Base-by-base conservation (phyloP, 139 green algal genomes). In the Haematococcus sp. region DNA sequence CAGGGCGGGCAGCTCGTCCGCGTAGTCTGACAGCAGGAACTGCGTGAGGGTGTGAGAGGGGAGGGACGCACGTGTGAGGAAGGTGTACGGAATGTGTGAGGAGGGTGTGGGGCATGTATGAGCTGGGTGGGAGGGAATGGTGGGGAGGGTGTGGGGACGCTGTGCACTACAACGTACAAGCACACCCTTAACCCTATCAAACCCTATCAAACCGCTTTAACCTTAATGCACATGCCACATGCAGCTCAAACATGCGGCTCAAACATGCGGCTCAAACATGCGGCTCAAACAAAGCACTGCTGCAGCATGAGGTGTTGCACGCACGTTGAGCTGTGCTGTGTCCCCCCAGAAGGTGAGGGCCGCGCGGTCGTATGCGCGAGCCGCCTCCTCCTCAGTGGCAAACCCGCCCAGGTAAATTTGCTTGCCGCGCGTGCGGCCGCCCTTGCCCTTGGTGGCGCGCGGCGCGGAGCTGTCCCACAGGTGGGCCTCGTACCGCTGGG, bases 331-430 rank as follows among this genome's bases (percentile, higher is more conserved):
- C 13, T 68, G 71, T 0, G 90, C 84, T 0, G 60, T 30, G 0
- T 32, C 9, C 7, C 90, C 90, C 76, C 88, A 88, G 69, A 84
- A 94, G 9, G 82, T 82, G 17, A 97, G 64, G 9, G 89, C 85
- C 0, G 89, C 91, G 20, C 78, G 77, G 82, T 97, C 93, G 68
- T 97, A 97, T 0, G 93, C 89, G 0, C 80, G 65, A 0, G 91
- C 91, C 2, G 93, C 93, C 27, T 92, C 83, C 23, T 84, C 56
- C 80, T 97, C 93, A 0, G 67, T 88, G 9, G 31, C 49, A 77
- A 87, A 96, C 0, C 87, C 92, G 16, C 75, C 76, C 4, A 83
- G 63, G 51, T 83, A 68, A 19, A 84, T 70, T 71, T 89, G 84
- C 74, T 88, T 88, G 16, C 91, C 91, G 0, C 82, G 73, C 46